Percentiles rank a stretch among this genome's conserved stretches.
Conservation (phyloP, 345 rosid species). For the Lagerstroemia speciosa region DNA sequence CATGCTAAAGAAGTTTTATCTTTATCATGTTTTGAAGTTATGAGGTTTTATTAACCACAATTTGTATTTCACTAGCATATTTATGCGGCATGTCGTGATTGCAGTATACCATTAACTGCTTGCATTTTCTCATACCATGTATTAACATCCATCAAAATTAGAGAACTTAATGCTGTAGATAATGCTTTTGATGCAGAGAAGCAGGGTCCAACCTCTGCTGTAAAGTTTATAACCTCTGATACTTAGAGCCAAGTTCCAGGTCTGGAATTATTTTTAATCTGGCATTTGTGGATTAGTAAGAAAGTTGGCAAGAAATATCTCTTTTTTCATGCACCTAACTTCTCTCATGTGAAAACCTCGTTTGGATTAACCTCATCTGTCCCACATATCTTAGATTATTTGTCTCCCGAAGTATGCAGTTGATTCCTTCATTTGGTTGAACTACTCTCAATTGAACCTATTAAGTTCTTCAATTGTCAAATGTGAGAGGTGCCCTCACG, state of each 20-base stretch:
- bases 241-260: conserved; percentile 36
- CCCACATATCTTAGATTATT: conserved; percentile 20
- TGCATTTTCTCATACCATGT: neutral
- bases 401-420: conserved; percentile 34
- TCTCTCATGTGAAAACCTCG: conserved; percentile 16
- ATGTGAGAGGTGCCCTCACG: conserved; percentile 47
- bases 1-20: neutral
- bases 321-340: conserved; percentile 17
- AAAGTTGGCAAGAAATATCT: conserved; percentile 13
- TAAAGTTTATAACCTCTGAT: conserved; percentile 49
- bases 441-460: neutral
- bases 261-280: conserved; percentile 34
- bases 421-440: conserved; percentile 23
- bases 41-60: neutral
- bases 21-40: neutral
- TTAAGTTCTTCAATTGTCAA: conserved; percentile 24
- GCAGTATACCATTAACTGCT: neutral
- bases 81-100: neutral
- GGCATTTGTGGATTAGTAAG: conserved; percentile 47
- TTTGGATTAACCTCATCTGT: conserved; percentile 21
- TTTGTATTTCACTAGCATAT: neutral
- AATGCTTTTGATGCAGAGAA: conserved; percentile 59
- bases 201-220: conserved; percentile 55
- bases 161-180: conserved; percentile 45
- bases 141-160: conserved; percentile 5